Conservation (phyloP, 805 yeast genomes). For the Blastobotrys muscicola region DNA sequence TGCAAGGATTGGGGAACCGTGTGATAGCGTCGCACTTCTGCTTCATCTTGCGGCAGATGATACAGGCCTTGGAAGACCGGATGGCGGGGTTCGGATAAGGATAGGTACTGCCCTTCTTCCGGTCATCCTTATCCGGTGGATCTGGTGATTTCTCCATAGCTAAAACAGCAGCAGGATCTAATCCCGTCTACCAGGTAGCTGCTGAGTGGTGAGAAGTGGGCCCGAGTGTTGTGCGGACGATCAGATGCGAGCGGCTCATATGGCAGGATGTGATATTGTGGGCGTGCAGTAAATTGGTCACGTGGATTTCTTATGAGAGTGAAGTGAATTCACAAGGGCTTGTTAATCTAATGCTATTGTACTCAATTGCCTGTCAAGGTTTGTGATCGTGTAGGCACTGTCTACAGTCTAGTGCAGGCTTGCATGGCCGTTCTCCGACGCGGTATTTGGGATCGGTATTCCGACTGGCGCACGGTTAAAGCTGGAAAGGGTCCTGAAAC, state of each 20-base stretch:
- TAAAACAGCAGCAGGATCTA: too few relatives aligned
- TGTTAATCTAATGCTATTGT: too few relatives aligned
- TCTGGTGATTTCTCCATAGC: too few relatives aligned
- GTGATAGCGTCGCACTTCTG: constrained; percentile 13
- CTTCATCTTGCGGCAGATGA: constrained; percentile 10
- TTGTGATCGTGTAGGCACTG: too few relatives aligned
- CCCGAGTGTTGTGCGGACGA: not conserved
- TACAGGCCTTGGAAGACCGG: constrained; percentile 12
- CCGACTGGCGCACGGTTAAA: not conserved
- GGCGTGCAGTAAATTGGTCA: not conserved
- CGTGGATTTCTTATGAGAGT: too few relatives aligned
- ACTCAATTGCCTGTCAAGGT: too few relatives aligned
- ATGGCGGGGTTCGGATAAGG: not conserved
- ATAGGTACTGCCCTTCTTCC: too few relatives aligned
- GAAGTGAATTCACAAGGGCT: too few relatives aligned
- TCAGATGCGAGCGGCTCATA: not conserved
- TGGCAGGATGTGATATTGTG: not conserved
- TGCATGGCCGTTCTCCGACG: too few relatives aligned
- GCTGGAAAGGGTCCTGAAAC: too few relatives aligned
- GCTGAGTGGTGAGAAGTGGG: not conserved
- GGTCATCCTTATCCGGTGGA: too few relatives aligned
- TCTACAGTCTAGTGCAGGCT: too few relatives aligned
- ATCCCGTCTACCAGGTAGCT: not conserved
- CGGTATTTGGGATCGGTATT: not conserved
- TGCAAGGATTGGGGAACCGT: constrained; percentile 10